A percentile compares a stretch with the other conserved stretches of the same genome.
These are phyloP conservation scores for Poa annua DNA, from an alignment of 176 grass and related monocot species.

Conservation along the genomic window DNA sequence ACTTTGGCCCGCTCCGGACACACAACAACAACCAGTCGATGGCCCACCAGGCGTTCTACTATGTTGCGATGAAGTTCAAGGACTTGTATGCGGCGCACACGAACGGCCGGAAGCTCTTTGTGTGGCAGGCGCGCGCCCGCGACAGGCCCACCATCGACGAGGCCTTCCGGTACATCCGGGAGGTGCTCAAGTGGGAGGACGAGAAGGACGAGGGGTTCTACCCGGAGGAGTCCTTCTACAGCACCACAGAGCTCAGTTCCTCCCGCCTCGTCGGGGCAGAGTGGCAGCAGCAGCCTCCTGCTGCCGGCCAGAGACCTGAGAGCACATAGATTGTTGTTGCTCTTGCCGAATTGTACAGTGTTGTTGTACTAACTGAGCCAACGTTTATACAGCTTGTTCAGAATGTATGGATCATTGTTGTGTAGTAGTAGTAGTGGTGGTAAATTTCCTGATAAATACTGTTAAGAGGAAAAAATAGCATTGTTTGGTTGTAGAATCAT, in stretches of 20 bases:
- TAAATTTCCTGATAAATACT: background rate
- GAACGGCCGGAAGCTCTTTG: conserved; percentile 69
- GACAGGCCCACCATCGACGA: conserved; percentile 69
- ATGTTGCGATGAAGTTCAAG: conserved; percentile 93
- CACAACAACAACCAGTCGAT: conserved; percentile 81
- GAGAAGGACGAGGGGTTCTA: conserved; percentile 68
- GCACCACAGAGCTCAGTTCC: conserved; percentile 88
- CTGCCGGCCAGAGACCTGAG: conserved; percentile 2
- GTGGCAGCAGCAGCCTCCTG: conserved; percentile 41
- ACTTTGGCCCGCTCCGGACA: conserved; percentile 78
- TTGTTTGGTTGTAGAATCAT: background rate
- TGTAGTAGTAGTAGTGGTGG: background rate
- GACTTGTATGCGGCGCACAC: conserved; percentile 65
- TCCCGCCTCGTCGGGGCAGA: conserved; percentile 56
- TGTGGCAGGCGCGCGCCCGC: conserved; percentile 82
- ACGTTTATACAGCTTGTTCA: conserved; percentile 26
- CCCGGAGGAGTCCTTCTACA: conserved; percentile 83
- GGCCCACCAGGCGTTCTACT: conserved; percentile 91
- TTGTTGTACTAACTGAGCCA: conserved; percentile 1
- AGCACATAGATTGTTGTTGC: background rate
- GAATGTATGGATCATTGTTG: conserved; percentile 12
- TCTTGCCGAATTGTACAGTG: background rate
- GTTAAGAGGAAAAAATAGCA: background rate
- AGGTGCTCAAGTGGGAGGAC: conserved; percentile 89
- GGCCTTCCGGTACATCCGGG: conserved; percentile 80